phyloP scores from a whole-genome alignment of 345 rosid species.

The Bruguiera parviflora region DNA sequence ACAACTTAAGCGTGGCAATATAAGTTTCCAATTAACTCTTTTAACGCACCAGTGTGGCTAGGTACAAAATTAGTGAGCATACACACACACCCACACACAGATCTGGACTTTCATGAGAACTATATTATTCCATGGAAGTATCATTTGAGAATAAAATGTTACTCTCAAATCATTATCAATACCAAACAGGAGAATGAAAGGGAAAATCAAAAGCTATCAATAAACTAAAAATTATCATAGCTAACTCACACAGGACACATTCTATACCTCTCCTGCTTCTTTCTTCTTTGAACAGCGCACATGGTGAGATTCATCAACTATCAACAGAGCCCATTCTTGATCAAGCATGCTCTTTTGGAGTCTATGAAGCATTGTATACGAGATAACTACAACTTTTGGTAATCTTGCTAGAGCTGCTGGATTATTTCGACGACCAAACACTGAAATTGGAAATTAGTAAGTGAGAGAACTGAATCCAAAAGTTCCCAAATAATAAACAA shows the following conservation, averaged over 20 bases:
- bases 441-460: constrained; percentile 40
- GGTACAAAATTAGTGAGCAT: no score
- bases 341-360: constrained; percentile 65
- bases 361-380: constrained; percentile 83
- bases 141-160: background rate
- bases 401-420: constrained; percentile 61
- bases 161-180: background rate
- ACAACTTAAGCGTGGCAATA: background rate
- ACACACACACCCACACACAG: background rate
- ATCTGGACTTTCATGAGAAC: background rate
- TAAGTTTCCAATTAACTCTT: background rate
- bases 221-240: background rate
- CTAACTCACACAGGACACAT: constrained; percentile 4
- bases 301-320: constrained; percentile 95
- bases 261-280: constrained; percentile 71
- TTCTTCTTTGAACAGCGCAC: constrained; percentile 68
- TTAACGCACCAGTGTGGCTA: no score
- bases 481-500: no score
- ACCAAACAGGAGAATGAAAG: constrained; percentile 5
- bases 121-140: background rate
- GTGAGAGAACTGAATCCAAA: background rate
- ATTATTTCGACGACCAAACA: constrained; percentile 76
- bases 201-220: constrained; percentile 1
- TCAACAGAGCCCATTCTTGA: constrained; percentile 79
- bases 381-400: constrained; percentile 87